Percentiles rank a stretch among this genome's conserved stretches.
Conservation (phyloP, 371 early-diverging fungal species). For the Actinomucor elegans region DNA sequence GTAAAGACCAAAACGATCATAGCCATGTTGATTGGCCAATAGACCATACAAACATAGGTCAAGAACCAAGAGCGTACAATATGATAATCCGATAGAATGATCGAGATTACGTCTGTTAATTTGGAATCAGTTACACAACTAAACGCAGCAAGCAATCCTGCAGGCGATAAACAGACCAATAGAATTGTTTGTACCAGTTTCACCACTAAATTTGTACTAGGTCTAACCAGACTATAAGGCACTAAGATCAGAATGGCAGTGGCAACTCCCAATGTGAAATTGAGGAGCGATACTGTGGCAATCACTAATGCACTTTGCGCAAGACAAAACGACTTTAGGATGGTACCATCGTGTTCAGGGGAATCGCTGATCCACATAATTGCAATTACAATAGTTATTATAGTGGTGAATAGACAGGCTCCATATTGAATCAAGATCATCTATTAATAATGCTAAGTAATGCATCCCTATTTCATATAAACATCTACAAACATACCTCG, state of each 20-base stretch:
- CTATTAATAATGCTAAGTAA: slow-evolving; percentile 7
- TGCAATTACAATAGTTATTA: slow-evolving; percentile 7
- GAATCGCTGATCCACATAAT: slow-evolving; percentile 19
- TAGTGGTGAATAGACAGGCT: slow-evolving; percentile 11
- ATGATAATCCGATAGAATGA: slow-evolving; percentile 56
- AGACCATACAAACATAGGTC: slow-evolving; percentile 56
- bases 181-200: slow-evolving; percentile 53
- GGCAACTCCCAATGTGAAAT: slow-evolving; percentile 80
- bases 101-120: slow-evolving; percentile 28
- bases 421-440: slow-evolving; percentile 23
- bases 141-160: slow-evolving; percentile 42
- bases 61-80: slow-evolving; percentile 64
- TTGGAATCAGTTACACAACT: slow-evolving; percentile 22
- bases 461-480: background rate
- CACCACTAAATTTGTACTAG: slow-evolving; percentile 24
- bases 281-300: slow-evolving; percentile 78
- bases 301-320: slow-evolving; percentile 70
- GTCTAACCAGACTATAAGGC: slow-evolving; percentile 60
- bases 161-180: slow-evolving; percentile 52
- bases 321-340: slow-evolving; percentile 71
- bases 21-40: slow-evolving; percentile 72
- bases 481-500: slow-evolving; percentile 7
- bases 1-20: slow-evolving; percentile 46
- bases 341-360: slow-evolving; percentile 37
- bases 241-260: slow-evolving; percentile 69